A percentile compares a stretch with the other conserved stretches of the same genome.
Evolutionary conservation across 805 yeast genomes (phyloP).

Genomic region (Helenozyma rhizophorensis): DNA sequence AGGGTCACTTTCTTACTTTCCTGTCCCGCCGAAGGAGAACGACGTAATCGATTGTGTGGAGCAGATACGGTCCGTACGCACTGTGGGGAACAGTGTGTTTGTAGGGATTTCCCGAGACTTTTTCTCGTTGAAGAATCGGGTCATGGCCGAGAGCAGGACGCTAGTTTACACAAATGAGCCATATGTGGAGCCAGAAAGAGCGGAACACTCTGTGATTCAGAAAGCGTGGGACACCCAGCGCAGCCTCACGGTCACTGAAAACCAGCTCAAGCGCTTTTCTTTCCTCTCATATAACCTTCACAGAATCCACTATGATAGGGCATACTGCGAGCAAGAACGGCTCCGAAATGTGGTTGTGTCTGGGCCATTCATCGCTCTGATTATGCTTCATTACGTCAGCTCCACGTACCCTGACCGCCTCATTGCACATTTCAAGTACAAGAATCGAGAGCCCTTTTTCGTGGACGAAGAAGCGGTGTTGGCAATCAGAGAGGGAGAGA

Average conservation of each 20-base stretch:
- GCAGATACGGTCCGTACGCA: slow-evolving; percentile 38
- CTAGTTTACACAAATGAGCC: slow-evolving; percentile 55
- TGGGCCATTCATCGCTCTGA: slow-evolving; percentile 73
- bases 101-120: slow-evolving; percentile 56
- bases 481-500: slow-evolving; percentile 1
- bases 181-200: slow-evolving; percentile 7
- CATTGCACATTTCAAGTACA: slow-evolving; percentile 40
- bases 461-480: slow-evolving; percentile 26
- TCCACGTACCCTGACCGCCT: slow-evolving; percentile 9
- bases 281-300: slow-evolving; percentile 82
- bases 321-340: slow-evolving; percentile 55
- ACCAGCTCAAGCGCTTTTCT: slow-evolving; percentile 58
- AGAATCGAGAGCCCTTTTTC: slow-evolving; percentile 48
- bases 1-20: slow-evolving; percentile 50
- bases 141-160: slow-evolving; percentile 51
- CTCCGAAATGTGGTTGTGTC: slow-evolving; percentile 64
- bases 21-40: slow-evolving; percentile 25
- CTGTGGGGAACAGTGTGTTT: slow-evolving; percentile 34
- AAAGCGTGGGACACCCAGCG: no score
- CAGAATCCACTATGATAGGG: slow-evolving; percentile 67
- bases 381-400: slow-evolving; percentile 49
- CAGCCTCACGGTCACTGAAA: slow-evolving; percentile 9
- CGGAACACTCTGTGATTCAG: no score
- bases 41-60: slow-evolving; percentile 50
- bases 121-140: no score